phyloP scores from a whole-genome alignment of 495 filamentous ascomycete species.

The Penicillium cosmopolitanum region DNA sequence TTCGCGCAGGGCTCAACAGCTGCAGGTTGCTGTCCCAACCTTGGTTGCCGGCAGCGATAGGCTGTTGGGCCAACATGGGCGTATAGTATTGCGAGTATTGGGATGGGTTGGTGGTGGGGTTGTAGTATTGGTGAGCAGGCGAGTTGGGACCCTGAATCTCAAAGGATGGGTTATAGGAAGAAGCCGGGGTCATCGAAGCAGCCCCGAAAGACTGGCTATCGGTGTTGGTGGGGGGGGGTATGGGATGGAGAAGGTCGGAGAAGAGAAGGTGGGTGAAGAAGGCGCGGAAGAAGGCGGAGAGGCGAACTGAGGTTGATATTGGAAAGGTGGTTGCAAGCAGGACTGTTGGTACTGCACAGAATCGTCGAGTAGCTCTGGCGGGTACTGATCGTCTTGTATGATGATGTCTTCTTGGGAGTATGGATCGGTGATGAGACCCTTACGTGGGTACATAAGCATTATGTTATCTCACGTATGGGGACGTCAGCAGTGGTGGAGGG shows the following conservation, averaged over 20 bases:
- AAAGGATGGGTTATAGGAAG: constrained; percentile 49
- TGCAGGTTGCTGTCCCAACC: constrained; percentile 48
- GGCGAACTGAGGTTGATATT: constrained; percentile 42
- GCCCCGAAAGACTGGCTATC: constrained; percentile 46
- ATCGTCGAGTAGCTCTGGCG: constrained; percentile 40
- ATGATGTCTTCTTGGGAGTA: constrained; percentile 41
- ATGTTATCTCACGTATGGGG: constrained; percentile 39
- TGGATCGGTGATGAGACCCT: constrained; percentile 52
- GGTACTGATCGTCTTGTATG: constrained; percentile 52
- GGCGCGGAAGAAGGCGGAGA: constrained; percentile 48
- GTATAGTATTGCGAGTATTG: constrained; percentile 42
- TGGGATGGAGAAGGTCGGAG: constrained; percentile 44
- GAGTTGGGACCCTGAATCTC: constrained; percentile 41
- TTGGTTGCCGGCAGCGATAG: constrained; percentile 39
- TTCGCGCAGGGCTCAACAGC: constrained; percentile 43
- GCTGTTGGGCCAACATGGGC: constrained; percentile 50
- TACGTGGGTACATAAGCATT: constrained; percentile 56
- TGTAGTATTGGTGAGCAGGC: constrained; percentile 35
- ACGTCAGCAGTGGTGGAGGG: constrained; percentile 36
- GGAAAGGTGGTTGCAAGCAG: constrained; percentile 43
- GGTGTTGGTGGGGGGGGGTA: constrained; percentile 37
- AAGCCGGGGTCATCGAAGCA: constrained; percentile 52
- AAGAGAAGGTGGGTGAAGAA: constrained; percentile 47
- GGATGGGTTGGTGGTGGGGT: constrained; percentile 19
- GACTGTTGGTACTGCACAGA: constrained; percentile 32